Evolutionary conservation across 2,329 filamentous ascomycete genomes (phyloP), one percentile per base, ranked within the genome.

Genomic region (Fusarium robinianum): DNA sequence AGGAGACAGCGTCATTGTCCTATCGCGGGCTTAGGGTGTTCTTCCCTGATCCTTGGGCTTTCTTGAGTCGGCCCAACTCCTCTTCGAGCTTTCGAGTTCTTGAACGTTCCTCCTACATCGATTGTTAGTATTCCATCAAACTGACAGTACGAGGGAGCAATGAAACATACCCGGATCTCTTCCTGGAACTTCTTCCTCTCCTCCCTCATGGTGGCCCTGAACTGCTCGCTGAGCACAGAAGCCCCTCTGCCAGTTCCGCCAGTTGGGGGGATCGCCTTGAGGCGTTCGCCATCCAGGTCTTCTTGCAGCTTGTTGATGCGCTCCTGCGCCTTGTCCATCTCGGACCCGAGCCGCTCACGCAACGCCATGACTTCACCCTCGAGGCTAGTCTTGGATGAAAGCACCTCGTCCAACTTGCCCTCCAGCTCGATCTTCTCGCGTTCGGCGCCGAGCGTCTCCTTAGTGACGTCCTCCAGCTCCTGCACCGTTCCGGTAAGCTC

Each of bases 181-280:
- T 79, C 76, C 51, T 79, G 76, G 67, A 78, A 79, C 64, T 74
- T 78, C 69, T 72, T 78, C 53, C 77, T 71, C 67, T 80, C 77
- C 60, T 78, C 76, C 55, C 77, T 73, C 77, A 80, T 79, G 15
- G 75, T 78, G 6, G 72, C 67, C 33, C 77, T 65, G 66, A 80
- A 80, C 64, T 79, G 77, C 65, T 80, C 77, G 60, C 77, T 80
- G 51, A 80, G 67, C 71, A 79, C 71, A 7, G 69, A 70, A 9
- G 77, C 76, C 3, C 77, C 77, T 39, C 66, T 65, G 6, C 60
- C 63, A 3, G 64, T 60, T 11, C 64, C 65, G 11, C 63, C 66
- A 9, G 61, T 60, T 3, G 62, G 66, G 5, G 63, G 59, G 11
- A 58, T 61, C n/a, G 66, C 72, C 66, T 70, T 75, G 50, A 79